Evolutionary conservation across 2,329 filamentous ascomycete genomes (phyloP).

Genomic region (Drechslerella stenobrocha): DNA sequence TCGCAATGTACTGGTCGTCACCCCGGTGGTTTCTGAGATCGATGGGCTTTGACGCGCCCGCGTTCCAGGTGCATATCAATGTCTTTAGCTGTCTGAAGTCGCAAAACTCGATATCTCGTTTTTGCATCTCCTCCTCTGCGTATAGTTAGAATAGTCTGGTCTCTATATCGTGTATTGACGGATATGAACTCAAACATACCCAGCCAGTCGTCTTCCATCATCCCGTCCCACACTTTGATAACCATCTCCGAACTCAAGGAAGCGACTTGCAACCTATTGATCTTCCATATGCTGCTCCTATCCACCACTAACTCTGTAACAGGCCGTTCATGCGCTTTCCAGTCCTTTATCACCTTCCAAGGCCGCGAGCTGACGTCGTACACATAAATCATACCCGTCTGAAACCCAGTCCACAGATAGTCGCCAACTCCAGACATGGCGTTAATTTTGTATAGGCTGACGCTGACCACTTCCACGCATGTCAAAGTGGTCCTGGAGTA

Average conservation of each 20-base stretch:
- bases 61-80: conserved; percentile 92
- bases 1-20: conserved; percentile 77
- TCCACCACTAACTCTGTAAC: conserved; percentile 78
- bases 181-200: conserved; percentile 57
- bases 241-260: conserved; percentile 86
- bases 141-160: conserved; percentile 14
- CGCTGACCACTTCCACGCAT: conserved; percentile 77
- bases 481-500: conserved; percentile 72
- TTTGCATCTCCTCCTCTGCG: conserved; percentile 79
- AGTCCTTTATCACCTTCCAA: conserved; percentile 91
- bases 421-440: conserved; percentile 77
- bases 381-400: conserved; percentile 88
- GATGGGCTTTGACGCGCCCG: conserved; percentile 88
- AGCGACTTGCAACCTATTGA: conserved; percentile 80
- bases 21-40: conserved; percentile 71
- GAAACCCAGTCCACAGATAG: conserved; percentile 90
- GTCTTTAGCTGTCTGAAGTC: conserved; percentile 79
- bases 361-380: conserved; percentile 83
- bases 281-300: conserved; percentile 77
- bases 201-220: conserved; percentile 93
- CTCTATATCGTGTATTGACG: background rate
- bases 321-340: conserved; percentile 84
- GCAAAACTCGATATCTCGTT: conserved; percentile 79
- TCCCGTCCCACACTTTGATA: conserved; percentile 85
- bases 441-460: conserved; percentile 95